Evolutionary conservation across 2,329 filamentous ascomycete species (phyloP), one percentile per base, ranked within the genome.

Genomic region (Spiromastix sp.): DNA sequence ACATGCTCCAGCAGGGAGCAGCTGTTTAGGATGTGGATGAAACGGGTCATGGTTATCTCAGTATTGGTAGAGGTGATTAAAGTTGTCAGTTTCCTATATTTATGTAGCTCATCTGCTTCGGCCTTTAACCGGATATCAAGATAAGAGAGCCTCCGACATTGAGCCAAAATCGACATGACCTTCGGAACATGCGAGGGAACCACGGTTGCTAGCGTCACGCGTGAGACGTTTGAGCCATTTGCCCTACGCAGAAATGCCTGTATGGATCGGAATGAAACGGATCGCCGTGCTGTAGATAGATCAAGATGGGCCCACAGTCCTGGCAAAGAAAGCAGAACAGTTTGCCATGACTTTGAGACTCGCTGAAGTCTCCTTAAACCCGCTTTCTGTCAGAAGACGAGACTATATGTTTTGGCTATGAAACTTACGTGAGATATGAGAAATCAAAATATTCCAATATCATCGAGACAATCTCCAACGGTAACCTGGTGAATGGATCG

Each of bases 301-400:
- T 77, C 72, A 8, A 79, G 51, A 38, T 69, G 52, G 38, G 56
- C 58, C 70, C 74, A 75, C 1, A 74, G 55, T 6, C 54, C 53
- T 1, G 62, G 58, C 17, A 65, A 50, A 3, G 63, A 65, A 7
- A 52, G 54, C 9, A 77, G 57, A 29, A 73, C 67, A n/a, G 48
- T 52, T 8, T 62, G 56, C 74, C 74, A 79, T 31, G 57, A 55
- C 50, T 64, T 71, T 24, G 67, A 76, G 2, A 78, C 73, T 5
- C 68, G 63, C 29, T 71, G 60, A 18, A 69, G 64, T 26, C 50
- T 57, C 10, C 67, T 67, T 15, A 33, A 9, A 17, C 28, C 42
- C 22, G 11, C 9, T 30, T 26, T n/a, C 9, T n/a, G n/a, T 34
- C 25, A 38, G 32, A 17, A n/a, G n/a, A n/a, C n/a, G n/a, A n/a